Conservation (phyloP, 148 eudicot species). For the Dianthus caryophyllus region DNA sequence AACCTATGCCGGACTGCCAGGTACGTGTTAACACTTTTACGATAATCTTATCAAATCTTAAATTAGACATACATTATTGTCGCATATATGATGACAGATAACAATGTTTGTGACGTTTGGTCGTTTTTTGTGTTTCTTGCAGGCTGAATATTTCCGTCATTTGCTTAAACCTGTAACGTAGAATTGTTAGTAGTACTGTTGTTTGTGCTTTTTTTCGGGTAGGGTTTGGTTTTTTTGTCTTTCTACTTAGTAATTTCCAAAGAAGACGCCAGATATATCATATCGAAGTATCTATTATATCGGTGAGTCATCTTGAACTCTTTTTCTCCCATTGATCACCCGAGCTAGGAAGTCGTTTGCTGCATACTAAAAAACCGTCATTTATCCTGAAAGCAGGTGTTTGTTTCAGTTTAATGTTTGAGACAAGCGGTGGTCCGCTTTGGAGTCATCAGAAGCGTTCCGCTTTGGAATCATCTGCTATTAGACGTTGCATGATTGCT, state of each 20-base stretch:
- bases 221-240: conserved; percentile 25
- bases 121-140: conserved; percentile 29
- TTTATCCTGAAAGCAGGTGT: conserved; percentile 37
- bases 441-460: conserved; percentile 39
- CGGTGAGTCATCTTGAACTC: conserved; percentile 32
- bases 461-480: conserved; percentile 33
- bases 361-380: neutral
- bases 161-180: conserved; percentile 89
- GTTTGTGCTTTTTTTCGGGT: conserved; percentile 32
- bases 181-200: conserved; percentile 32
- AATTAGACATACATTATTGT: neutral
- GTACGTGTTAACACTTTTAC: conserved; percentile 25
- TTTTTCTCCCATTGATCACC: neutral
- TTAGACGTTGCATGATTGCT: conserved; percentile 32
- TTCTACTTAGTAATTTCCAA: conserved; percentile 28
- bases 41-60: neutral
- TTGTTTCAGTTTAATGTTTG: conserved; percentile 54
- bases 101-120: conserved; percentile 4
- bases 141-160: conserved; percentile 86
- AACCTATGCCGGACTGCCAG: conserved; percentile 83
- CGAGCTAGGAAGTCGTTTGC: neutral
- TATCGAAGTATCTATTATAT: conserved; percentile 27
- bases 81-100: neutral
- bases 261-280: conserved; percentile 30
- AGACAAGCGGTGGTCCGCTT: conserved; percentile 41